Conservation (phyloP, 1,284 basidiomycete species). For the Cutaneotrichosporon daszewskae region DNA sequence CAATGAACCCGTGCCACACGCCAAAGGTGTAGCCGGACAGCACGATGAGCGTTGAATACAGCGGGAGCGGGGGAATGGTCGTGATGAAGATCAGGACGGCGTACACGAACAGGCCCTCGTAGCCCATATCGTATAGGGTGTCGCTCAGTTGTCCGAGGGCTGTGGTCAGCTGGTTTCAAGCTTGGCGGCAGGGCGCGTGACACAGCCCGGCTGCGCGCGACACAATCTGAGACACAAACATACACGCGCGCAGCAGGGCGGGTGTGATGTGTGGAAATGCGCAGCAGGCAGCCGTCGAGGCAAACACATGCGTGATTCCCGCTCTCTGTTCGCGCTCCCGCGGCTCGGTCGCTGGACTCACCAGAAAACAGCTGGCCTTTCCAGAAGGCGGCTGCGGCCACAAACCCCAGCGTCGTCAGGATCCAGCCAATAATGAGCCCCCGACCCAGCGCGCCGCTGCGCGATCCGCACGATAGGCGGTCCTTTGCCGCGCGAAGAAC, state of each 20-base stretch:
- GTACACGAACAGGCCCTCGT: slow-evolving; percentile 42
- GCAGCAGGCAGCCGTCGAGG: no score
- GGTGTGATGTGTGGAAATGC: no score
- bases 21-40: slow-evolving; percentile 53
- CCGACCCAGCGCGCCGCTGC: slow-evolving; percentile 26
- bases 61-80: slow-evolving; percentile 50
- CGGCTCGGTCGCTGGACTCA: slow-evolving; percentile 27
- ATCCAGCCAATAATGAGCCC: slow-evolving; percentile 43
- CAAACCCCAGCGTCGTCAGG: slow-evolving; percentile 35
- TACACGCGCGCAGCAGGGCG: no score
- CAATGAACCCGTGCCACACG: slow-evolving; percentile 50
- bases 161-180: slow-evolving; percentile 11
- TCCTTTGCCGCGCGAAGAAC: slow-evolving; percentile 7
- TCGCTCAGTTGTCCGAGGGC: slow-evolving; percentile 42
- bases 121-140: slow-evolving; percentile 36
- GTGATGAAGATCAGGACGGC: slow-evolving; percentile 45
- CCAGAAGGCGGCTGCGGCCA: slow-evolving; percentile 39
- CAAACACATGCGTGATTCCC: no score
- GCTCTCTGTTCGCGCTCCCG: not conserved
- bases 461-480: slow-evolving; percentile 7
- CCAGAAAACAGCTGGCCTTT: slow-evolving; percentile 40
- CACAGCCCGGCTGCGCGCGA: no score
- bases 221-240: no score
- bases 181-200: no score
- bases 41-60: slow-evolving; percentile 53